A percentile compares a stretch with the other conserved stretches of the same genome.
These are phyloP conservation scores for Fusarium globosum DNA, from an alignment of 2,329 filamentous ascomycete genomes.

Conservation along the genomic window DNA sequence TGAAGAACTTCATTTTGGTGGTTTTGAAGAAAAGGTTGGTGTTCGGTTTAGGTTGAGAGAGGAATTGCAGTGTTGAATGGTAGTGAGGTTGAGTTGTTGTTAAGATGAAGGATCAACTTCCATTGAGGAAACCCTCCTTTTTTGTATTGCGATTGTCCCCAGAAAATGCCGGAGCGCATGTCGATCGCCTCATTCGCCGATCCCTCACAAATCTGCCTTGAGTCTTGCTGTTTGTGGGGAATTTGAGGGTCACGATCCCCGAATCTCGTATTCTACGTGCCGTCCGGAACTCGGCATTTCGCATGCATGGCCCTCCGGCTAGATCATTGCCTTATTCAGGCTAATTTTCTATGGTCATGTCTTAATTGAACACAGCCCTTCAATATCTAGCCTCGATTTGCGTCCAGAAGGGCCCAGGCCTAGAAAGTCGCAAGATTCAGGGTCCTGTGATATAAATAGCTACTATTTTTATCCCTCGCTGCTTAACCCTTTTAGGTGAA, in stretches of 20 bases:
- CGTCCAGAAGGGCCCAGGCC: background rate
- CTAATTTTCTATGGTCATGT: background rate
- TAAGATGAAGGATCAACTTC: background rate
- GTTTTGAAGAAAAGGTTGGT: background rate
- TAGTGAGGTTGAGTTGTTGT: background rate
- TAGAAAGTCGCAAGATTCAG: background rate
- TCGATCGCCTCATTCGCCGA: slow-evolving; percentile 6
- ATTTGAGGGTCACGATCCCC: slow-evolving; percentile 17
- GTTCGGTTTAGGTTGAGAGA: background rate
- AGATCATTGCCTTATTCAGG: background rate
- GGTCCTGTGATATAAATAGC: slow-evolving; percentile 5
- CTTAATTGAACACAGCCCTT: background rate
- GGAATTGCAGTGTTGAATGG: too few relatives aligned
- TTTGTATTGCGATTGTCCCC: slow-evolving; percentile 2
- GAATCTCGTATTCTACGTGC: slow-evolving; percentile 29
- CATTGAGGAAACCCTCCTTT: background rate
- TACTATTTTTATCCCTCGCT: background rate
- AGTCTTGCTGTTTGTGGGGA: slow-evolving; percentile 16
- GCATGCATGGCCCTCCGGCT: background rate
- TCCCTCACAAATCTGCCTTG: slow-evolving; percentile 1
- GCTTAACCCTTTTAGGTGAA: background rate
- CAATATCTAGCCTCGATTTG: background rate
- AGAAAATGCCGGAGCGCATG: background rate
- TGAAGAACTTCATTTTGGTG: slow-evolving; percentile 35
- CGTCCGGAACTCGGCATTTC: slow-evolving; percentile 16